phyloP scores from a whole-genome alignment of 345 rosid species.

The Excoecaria agallocha region DNA sequence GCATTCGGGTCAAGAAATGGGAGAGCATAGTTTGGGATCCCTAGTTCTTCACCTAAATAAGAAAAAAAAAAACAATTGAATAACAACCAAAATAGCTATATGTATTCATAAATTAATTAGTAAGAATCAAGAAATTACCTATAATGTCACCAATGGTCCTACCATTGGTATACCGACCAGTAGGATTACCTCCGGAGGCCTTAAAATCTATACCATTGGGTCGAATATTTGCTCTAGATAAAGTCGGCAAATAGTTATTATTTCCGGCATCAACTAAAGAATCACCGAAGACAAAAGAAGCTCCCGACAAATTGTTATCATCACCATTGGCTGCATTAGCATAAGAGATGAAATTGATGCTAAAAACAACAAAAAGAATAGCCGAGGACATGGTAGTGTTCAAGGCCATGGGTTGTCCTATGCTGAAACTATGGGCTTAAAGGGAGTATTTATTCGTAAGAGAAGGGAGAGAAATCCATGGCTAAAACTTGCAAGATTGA shows the following conservation, averaged over 20 bases:
- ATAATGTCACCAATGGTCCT: conserved; percentile 83
- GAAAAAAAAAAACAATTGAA: background rate
- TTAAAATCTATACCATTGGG: conserved; percentile 89
- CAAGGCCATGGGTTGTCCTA: conserved; percentile 18
- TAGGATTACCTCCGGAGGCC: conserved; percentile 74
- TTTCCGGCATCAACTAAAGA: conserved; percentile 90
- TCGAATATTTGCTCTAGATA: conserved; percentile 71
- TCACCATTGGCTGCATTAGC: conserved; percentile 24
- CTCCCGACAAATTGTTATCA: conserved; percentile 31
- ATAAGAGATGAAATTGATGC: conserved; percentile 4
- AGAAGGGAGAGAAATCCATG: background rate
- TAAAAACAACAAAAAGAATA: conserved; percentile 1
- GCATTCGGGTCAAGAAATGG: conserved; percentile 81
- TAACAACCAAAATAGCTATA: background rate
- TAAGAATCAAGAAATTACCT: conserved; percentile 31
- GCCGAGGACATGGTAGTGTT: conserved; percentile 12
- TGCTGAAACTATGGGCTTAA: background rate
- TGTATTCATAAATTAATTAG: background rate
- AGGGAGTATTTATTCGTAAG: conserved; percentile 2
- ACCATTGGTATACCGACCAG: conserved; percentile 86
- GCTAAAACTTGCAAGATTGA: conserved; percentile 38
- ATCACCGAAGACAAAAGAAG: conserved; percentile 81
- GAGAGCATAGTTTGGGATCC: conserved; percentile 58
- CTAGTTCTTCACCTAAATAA: conserved; percentile 66
- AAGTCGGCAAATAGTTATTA: conserved; percentile 68